Percentiles rank a stretch among this genome's conserved stretches.
These are phyloP conservation scores for Teunomyces tritomae DNA, from an alignment of 805 yeast species.

Conservation along the genomic window DNA sequence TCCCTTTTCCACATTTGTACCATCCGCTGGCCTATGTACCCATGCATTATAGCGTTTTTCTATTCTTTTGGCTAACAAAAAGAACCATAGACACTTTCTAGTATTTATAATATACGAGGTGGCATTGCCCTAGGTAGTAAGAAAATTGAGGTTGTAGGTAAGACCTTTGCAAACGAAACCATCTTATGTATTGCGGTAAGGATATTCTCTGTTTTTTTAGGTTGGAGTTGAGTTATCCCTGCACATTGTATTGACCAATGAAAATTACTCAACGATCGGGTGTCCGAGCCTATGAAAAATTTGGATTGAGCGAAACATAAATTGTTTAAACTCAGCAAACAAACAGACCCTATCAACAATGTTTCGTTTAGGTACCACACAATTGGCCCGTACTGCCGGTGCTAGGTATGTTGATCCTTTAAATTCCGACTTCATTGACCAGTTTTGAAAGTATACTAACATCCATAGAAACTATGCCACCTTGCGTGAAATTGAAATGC, in stretches of 20 bases:
- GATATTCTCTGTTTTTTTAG: neutral
- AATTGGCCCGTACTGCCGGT: slow-evolving; percentile 48
- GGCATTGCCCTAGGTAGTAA: neutral
- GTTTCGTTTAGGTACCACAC: slow-evolving; percentile 56
- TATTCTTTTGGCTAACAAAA: slow-evolving; percentile 4
- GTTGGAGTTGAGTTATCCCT: neutral
- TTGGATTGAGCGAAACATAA: slow-evolving; percentile 4
- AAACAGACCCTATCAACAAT: slow-evolving; percentile 18
- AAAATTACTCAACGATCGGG: slow-evolving; percentile 3
- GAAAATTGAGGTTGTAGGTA: neutral
- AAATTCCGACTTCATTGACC: neutral
- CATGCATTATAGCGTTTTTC: slow-evolving; percentile 5
- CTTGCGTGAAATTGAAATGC: slow-evolving; percentile 95
- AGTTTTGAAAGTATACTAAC: slow-evolving; percentile 21
- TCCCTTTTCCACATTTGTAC: slow-evolving; percentile 3
- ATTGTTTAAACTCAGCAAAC: slow-evolving; percentile 1
- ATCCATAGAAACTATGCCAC: slow-evolving; percentile 86
- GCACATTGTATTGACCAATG: slow-evolving; percentile 2
- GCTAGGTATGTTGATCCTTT: slow-evolving; percentile 45
- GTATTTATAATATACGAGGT: slow-evolving; percentile 3
- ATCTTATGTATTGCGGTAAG: neutral
- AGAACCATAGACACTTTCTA: slow-evolving; percentile 4
- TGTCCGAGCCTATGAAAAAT: slow-evolving; percentile 4
- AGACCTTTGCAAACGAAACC: neutral
- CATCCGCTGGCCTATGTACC: slow-evolving; percentile 5